These are phyloP conservation scores for Gossypium lobatum DNA, from an alignment of 441 rosid genomes.

Conservation along the genomic window DNA sequence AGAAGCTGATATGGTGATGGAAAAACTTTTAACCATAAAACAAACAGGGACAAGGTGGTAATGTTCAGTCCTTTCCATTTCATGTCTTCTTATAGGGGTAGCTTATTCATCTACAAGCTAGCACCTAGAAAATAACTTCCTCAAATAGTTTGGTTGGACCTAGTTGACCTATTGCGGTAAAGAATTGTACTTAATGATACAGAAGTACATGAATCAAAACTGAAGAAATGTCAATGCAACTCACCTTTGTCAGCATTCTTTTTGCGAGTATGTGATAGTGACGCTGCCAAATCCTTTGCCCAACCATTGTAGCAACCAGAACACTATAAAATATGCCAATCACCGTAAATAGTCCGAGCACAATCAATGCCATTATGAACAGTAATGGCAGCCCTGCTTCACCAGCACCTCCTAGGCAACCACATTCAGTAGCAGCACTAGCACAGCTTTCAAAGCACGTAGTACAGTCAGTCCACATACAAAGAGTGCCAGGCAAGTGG, in stretches of 20 bases:
- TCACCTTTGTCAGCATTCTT: slow-evolving; percentile 96
- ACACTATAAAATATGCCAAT: slow-evolving; percentile 96
- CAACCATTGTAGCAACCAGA: slow-evolving; percentile 98
- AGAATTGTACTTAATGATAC: background rate
- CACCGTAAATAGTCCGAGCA: slow-evolving; percentile 89
- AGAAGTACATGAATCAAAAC: background rate
- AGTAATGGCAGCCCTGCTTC: slow-evolving; percentile 93
- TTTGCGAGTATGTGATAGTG: slow-evolving; percentile 98
- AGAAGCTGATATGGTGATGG: background rate
- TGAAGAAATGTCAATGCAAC: slow-evolving; percentile 17
- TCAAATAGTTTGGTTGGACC: background rate
- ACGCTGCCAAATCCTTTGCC: slow-evolving; percentile 98
- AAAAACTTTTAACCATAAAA: background rate
- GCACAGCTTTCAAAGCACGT: slow-evolving; percentile 97
- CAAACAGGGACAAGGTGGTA: background rate
- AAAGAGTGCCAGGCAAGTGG: slow-evolving; percentile 97
- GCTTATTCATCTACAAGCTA: background rate
- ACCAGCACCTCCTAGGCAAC: slow-evolving; percentile 98
- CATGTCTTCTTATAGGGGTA: background rate
- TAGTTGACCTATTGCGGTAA: background rate
- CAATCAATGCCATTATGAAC: slow-evolving; percentile 77
- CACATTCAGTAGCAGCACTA: slow-evolving; percentile 88
- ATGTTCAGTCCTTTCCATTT: background rate
- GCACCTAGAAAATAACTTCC: slow-evolving; percentile 2
- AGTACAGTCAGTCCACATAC: slow-evolving; percentile 99